Base-by-base conservation (phyloP, 768 basidiomycete genomes). In the Tricholomella constricta region DNA sequence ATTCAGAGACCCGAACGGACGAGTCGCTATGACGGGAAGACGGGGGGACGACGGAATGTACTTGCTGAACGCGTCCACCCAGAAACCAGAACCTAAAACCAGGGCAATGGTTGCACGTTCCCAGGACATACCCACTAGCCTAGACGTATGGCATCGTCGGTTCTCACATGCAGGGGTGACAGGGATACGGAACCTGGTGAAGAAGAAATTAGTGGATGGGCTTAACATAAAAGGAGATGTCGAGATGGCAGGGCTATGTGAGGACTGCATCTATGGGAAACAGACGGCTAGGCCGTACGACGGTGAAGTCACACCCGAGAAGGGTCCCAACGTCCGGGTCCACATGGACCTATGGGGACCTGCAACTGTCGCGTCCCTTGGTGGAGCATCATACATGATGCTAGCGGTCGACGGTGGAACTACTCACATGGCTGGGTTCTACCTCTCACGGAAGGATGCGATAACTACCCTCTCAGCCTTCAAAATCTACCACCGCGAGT, bases 261-360 rank as follows among this genome's bases (percentile, higher is more conserved):
- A 67, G n/a, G 62, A 64, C 40, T 70, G 70, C 47, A 59, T 69
- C 0, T 61, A 60, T 23, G 59, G 63, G n/a, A 64, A 67, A 43
- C 62, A 66, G 7, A 50, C 51, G 0, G 12, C 19, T 0, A 34
- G 57, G 6, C 69, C 65, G 19, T 70, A 61, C 29, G 61, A 69
- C 31, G 59, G 57, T 6, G 54, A 31, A 3, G 55, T 63, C 0
- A 25, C 14, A 1, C 61, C 55, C 10, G 65, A 68, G 49, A 56
- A 26, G 0, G 56, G 62, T 9, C 36, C 57, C 0, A 36, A 38
- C 19, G 35, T 46, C 9, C 19, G 35, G 4, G 36, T 41, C 11
- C 52, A 53, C 26, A 31, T 62, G 10, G 63, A 71, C 41, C 25
- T 71, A 0, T 70, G 60, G 61, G 66, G 66, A 32, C 66, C 63